These are phyloP conservation scores for Populus pruinosa DNA, from an alignment of 345 rosid species.

Conservation along the genomic window DNA sequence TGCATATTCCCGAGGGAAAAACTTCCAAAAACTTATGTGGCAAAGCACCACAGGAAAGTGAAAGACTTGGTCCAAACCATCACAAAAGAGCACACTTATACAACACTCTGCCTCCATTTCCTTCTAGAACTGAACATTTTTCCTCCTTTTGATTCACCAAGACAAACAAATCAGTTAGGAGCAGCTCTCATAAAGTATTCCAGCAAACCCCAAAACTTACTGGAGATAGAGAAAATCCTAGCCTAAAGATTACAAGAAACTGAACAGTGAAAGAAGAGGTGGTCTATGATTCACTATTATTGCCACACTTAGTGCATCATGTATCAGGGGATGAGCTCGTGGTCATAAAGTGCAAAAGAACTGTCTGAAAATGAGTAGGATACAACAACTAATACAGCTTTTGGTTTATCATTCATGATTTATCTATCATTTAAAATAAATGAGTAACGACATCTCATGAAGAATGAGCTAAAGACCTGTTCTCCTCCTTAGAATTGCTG, in stretches of 20 bases:
- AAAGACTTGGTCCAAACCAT: not conserved
- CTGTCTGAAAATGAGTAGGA: not conserved
- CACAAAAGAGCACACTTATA: not conserved
- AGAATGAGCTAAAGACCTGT: slow-evolving; percentile 54
- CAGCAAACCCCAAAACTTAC: not conserved
- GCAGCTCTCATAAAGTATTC: not conserved
- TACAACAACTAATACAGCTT: slow-evolving; percentile 2
- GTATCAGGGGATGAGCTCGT: not conserved
- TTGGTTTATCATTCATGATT: slow-evolving; percentile 11
- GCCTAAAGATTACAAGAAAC: not conserved
- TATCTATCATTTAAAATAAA: not conserved
- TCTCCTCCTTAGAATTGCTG: slow-evolving; percentile 60
- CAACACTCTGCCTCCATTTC: not conserved
- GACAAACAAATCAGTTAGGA: not conserved
- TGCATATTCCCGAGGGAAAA: not conserved
- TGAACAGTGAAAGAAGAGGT: not conserved
- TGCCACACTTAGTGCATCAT: not conserved
- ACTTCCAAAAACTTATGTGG: not conserved
- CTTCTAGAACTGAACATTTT: not conserved
- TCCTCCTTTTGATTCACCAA: not conserved
- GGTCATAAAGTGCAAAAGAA: not conserved
- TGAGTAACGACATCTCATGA: slow-evolving; percentile 2
- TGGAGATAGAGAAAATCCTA: not conserved
- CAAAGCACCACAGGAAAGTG: not conserved
- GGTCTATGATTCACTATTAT: not conserved